Conservation (phyloP, 345 rosid species). For the Durio zibethinus region DNA sequence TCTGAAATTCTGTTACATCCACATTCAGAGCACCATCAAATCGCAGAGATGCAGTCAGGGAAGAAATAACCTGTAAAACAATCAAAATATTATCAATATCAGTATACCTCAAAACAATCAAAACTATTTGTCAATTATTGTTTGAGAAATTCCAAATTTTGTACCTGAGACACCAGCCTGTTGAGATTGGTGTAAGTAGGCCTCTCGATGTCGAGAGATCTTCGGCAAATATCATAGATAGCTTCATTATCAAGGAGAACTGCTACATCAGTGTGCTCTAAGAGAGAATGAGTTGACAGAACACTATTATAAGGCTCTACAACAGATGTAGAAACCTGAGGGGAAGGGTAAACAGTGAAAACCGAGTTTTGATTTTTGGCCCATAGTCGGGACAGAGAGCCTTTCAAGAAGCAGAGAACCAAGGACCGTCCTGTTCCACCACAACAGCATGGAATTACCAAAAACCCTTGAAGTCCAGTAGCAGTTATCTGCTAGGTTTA, state of each 20-base stretch:
- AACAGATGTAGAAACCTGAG: background rate
- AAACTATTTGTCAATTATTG: no score
- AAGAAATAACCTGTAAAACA: constrained; percentile 52
- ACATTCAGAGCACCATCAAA: constrained; percentile 74
- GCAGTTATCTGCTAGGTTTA: constrained; percentile 44
- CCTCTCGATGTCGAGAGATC: constrained; percentile 27
- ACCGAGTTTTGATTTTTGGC: background rate
- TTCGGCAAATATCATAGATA: constrained; percentile 5
- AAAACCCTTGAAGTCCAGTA: constrained; percentile 42
- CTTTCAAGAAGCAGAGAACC: constrained; percentile 1
- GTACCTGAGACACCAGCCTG: constrained; percentile 28
- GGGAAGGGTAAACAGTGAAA: constrained; percentile 4
- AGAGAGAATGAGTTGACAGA: background rate
- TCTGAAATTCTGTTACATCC: constrained; percentile 72
- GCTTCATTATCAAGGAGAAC: background rate
- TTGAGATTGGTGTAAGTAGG: constrained; percentile 30
- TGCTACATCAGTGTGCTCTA: background rate
- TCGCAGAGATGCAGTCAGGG: constrained; percentile 66
- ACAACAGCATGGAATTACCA: background rate
- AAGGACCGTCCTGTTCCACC: background rate
- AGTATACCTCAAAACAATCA: background rate
- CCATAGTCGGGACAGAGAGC: background rate
- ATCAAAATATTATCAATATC: background rate
- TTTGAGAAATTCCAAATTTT: background rate
- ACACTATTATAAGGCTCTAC: constrained; percentile 3